phyloP scores from a whole-genome alignment of 495 filamentous ascomycete genomes.

The Neurospora sp. region DNA sequence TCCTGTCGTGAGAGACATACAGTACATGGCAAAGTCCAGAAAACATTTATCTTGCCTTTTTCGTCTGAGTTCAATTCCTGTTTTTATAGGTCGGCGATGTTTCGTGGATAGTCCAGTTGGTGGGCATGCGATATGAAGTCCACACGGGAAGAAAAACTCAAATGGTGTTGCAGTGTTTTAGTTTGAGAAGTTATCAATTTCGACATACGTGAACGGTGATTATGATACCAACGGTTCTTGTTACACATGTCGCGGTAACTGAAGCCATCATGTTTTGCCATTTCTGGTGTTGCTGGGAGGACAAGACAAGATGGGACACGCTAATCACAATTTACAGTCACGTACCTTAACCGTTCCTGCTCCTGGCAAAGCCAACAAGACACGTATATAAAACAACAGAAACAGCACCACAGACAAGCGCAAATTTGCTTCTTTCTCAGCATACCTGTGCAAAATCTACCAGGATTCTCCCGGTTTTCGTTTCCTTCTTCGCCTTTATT shows the following conservation, averaged over 20 bases:
- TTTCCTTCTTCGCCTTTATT: neutral
- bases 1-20: neutral
- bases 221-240: neutral
- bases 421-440: neutral
- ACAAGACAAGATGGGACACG: no score
- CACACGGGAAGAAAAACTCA: no score
- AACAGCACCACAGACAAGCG: neutral
- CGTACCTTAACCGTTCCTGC: neutral
- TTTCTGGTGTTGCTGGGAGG: neutral
- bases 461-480: neutral
- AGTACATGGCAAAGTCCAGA: neutral
- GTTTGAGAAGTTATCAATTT: neutral
- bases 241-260: neutral
- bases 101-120: neutral
- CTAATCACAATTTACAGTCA: neutral
- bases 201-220: neutral
- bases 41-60: neutral
- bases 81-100: neutral
- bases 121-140: no score
- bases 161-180: neutral
- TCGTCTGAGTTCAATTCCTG: neutral
- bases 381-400: neutral
- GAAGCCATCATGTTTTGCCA: neutral
- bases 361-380: neutral
- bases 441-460: neutral